Conservation (phyloP, 768 basidiomycete genomes). For the Kwoniella botswanensis region DNA sequence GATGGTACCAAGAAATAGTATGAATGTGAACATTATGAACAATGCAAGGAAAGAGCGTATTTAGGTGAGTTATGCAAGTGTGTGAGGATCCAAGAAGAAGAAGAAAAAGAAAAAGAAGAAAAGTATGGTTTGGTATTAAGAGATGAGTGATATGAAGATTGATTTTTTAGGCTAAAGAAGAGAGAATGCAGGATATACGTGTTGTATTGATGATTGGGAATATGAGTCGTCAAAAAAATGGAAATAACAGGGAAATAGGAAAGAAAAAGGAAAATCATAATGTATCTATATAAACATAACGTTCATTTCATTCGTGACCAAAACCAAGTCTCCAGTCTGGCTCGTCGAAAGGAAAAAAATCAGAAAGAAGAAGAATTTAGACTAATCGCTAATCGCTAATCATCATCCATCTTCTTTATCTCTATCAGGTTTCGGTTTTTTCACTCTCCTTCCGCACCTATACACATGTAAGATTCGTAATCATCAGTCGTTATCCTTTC, state of each 20-base stretch:
- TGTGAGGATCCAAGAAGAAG: background rate
- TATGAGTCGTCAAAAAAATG: background rate
- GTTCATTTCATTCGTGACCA: too few species aligned
- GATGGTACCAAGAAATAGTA: background rate
- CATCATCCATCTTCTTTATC: conserved; percentile 13
- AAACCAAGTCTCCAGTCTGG: too few species aligned
- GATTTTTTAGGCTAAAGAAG: background rate
- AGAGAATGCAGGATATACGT: conserved; percentile 1
- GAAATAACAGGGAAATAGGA: background rate
- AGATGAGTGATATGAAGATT: background rate
- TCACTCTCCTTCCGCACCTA: conserved; percentile 17
- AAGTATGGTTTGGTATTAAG: background rate
- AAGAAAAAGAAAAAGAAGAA: background rate
- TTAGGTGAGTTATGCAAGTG: conserved; percentile 4
- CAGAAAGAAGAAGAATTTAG: background rate
- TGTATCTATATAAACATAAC: too few species aligned
- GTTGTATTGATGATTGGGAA: background rate
- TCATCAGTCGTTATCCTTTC: background rate
- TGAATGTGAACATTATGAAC: background rate
- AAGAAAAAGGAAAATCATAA: background rate
- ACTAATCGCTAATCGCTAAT: too few species aligned
- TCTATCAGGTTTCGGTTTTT: conserved; percentile 21
- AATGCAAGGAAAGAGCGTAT: conserved; percentile 9
- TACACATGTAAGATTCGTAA: background rate
- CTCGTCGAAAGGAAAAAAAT: background rate